These are phyloP conservation scores for Volvox reticuliferus DNA, from an alignment of 139 green algal species.

Conservation along the genomic window DNA sequence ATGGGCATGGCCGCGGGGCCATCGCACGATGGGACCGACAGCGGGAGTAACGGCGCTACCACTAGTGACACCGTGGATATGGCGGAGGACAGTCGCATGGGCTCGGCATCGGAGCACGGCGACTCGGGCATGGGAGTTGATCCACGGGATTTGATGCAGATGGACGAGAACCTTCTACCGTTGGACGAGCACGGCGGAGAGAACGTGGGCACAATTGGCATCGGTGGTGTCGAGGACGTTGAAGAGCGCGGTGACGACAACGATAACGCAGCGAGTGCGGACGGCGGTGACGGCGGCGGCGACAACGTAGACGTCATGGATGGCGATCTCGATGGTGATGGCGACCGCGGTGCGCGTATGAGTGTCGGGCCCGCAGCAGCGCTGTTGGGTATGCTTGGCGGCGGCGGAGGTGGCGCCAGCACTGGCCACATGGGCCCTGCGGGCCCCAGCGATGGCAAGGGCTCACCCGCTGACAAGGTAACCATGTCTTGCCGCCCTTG, in stretches of 20 bases:
- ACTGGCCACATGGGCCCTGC: conserved; percentile 36
- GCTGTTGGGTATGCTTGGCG: conserved; percentile 37
- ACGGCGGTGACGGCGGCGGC: neutral
- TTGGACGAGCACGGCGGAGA: conserved; percentile 29
- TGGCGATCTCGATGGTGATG: neutral
- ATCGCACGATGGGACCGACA: conserved; percentile 36
- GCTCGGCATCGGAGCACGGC: conserved; percentile 23
- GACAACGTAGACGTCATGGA: neutral
- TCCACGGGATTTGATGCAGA: conserved; percentile 22
- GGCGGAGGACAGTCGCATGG: conserved; percentile 50
- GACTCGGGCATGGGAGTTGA: conserved; percentile 30
- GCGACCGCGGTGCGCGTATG: neutral
- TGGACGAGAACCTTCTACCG: conserved; percentile 37
- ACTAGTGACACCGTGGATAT: conserved; percentile 66
- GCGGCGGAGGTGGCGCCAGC: conserved; percentile 34
- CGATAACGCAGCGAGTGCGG: conserved; percentile 37
- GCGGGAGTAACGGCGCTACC: conserved; percentile 52
- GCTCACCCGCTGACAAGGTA: conserved; percentile 28
- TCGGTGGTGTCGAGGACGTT: neutral
- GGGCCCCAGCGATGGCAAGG: conserved; percentile 23
- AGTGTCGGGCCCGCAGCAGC: conserved; percentile 44
- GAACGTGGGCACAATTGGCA: neutral
- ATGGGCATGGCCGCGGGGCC: conserved; percentile 58
- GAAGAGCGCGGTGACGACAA: conserved; percentile 39
- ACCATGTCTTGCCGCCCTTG: too few species aligned